A percentile compares a stretch with the other conserved stretches of the same genome.
Evolutionary conservation across 495 filamentous ascomycete species (phyloP).

Genomic region (Tetracladium setigerum): DNA sequence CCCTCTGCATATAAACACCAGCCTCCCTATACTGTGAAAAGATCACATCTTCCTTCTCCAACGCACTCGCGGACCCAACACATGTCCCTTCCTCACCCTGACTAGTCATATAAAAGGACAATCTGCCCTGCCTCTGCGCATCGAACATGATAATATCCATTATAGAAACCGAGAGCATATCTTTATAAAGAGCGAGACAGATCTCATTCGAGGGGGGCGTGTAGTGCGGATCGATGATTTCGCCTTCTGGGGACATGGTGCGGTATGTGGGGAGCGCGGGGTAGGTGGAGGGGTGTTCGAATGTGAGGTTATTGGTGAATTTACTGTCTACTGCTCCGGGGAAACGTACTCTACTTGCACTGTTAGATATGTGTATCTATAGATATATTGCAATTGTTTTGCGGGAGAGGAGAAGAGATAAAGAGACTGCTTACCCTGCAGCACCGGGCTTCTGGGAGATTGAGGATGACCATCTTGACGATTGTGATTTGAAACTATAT

Average conservation of each 20-base stretch:
- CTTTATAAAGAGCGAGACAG: slow-evolving; percentile 38
- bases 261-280: slow-evolving; percentile 52
- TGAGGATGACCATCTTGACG: slow-evolving; percentile 10
- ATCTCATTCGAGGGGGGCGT: slow-evolving; percentile 51
- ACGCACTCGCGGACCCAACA: slow-evolving; percentile 75
- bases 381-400: not conserved
- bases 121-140: slow-evolving; percentile 57
- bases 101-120: slow-evolving; percentile 98
- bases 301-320: slow-evolving; percentile 72
- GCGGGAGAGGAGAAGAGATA: not conserved
- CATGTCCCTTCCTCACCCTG: slow-evolving; percentile 94
- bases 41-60: slow-evolving; percentile 77
- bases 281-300: slow-evolving; percentile 57
- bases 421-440: slow-evolving; percentile 11
- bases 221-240: slow-evolving; percentile 68
- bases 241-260: slow-evolving; percentile 66
- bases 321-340: slow-evolving; percentile 92
- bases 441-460: slow-evolving; percentile 18
- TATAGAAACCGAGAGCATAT: slow-evolving; percentile 69
- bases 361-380: not conserved
- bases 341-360: slow-evolving; percentile 56
- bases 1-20: slow-evolving; percentile 82
- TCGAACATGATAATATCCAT: slow-evolving; percentile 96
- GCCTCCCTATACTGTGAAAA: slow-evolving; percentile 95
- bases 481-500: not conserved